Percentiles rank a stretch among this genome's conserved stretches.
phyloP scores from a whole-genome alignment of 169 alveolate genomes.

The Neospora caninum region DNA sequence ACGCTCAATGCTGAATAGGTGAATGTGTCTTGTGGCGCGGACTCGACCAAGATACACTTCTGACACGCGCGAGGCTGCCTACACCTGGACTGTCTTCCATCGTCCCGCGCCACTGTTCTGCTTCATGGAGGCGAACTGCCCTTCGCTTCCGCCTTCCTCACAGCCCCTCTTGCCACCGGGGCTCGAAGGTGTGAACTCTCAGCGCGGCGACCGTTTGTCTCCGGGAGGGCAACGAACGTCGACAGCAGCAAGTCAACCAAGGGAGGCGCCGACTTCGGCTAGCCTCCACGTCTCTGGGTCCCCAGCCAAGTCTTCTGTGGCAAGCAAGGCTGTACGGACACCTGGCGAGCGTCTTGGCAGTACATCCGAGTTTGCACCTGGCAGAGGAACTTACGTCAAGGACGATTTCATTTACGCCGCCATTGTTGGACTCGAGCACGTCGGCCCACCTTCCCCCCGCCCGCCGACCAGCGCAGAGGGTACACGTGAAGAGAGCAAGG shows the following conservation, averaged over 20 bases:
- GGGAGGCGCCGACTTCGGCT: background rate
- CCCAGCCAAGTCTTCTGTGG: background rate
- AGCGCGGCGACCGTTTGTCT: no score
- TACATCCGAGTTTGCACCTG: background rate
- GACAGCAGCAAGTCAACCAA: background rate
- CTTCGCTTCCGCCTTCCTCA: no score
- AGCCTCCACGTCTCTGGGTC: background rate
- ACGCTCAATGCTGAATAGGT: no score
- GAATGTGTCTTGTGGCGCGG: no score
- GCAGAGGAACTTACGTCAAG: background rate
- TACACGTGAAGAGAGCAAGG: background rate
- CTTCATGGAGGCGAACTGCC: no score
- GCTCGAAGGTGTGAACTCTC: no score
- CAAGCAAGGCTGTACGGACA: background rate
- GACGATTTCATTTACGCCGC: constrained; percentile 27
- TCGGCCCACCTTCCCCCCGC: background rate
- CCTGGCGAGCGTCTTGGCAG: constrained; percentile 20
- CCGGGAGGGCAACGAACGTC: background rate
- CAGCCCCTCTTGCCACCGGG: no score
- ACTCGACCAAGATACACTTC: no score
- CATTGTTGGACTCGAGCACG: background rate
- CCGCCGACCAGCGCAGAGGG: background rate
- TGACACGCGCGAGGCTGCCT: no score
- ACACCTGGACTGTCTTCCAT: no score
- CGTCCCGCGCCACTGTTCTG: no score